Base-by-base conservation (phyloP, 768 basidiomycete species). In the Phanerochaete carnosa region DNA sequence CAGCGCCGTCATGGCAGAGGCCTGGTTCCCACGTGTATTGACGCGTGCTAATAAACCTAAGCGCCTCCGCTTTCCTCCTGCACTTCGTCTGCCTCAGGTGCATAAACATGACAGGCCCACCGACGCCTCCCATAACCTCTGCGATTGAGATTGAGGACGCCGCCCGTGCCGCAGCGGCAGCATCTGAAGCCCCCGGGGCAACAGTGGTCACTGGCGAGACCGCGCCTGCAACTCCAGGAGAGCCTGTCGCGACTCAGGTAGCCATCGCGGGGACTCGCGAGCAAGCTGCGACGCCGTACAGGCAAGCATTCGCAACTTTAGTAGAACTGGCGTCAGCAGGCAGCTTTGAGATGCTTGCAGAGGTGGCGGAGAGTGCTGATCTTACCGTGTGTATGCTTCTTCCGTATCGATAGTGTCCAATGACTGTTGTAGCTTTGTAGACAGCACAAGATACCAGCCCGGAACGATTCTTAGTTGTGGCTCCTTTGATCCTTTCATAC, bases 401-500 rank as follows among this genome's bases (percentile, higher is more conserved):
- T 32, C 45, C 51, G 58, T 0, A 26, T 55, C 29, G 54, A 53
- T 28, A 25, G 58, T 22, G 16, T 19, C 39, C 19, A 19, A 43
- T 63, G 29, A 63, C 32, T 47, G 7, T 45, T 23, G 23, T 29
- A 7, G 19, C 22, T 35, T 49, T 45, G n/a, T 37, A 75, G 74
- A 62, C 62, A 3, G 64, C 59, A 1, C 33, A 65, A n/a, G 68
- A 70, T 37, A 55, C 60, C 16, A 61, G 71, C 39, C 55, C 57
- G 1, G 62, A 67, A n/a, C 65, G 71, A 8, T 59, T 90, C 22
- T 73, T 88, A 35, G 67, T 87, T 33, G 77, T 80, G 12, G 78
- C 80, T 3, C 88, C 88, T 15, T 73, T 90, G 32, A 82, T 88
- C 23, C 78, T 92, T 13, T 79, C 82, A 4, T 87, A 89, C 72